Conservation (phyloP, 768 basidiomycete species). For the Daedaleopsis sinensis region DNA sequence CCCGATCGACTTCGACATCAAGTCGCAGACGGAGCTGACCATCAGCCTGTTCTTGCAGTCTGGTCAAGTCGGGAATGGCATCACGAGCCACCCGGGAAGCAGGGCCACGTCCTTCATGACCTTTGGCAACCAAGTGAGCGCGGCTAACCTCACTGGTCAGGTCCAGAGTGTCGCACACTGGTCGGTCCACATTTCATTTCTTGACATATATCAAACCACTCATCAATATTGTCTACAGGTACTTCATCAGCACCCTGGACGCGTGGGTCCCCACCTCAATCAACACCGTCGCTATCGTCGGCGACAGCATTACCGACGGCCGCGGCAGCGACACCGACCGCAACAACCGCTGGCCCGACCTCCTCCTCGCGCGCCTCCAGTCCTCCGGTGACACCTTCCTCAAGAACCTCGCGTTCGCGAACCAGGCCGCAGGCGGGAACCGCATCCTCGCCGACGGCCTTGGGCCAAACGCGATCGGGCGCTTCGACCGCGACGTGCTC, state of each 20-base stretch:
- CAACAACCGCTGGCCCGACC: slow-evolving; percentile 57
- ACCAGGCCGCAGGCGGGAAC: slow-evolving; percentile 58
- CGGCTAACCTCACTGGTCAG: slow-evolving; percentile 39
- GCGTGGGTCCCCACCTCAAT: slow-evolving; percentile 37
- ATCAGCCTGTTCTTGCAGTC: slow-evolving; percentile 44
- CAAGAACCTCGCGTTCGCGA: slow-evolving; percentile 43
- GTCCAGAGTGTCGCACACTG: slow-evolving; percentile 40
- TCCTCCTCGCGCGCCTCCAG: slow-evolving; percentile 46
- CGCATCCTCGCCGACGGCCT: slow-evolving; percentile 52
- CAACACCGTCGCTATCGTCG: slow-evolving; percentile 45
- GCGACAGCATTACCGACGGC: slow-evolving; percentile 58
- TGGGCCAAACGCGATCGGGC: slow-evolving; percentile 49
- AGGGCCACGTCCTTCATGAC: slow-evolving; percentile 46
- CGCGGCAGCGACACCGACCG: slow-evolving; percentile 46
- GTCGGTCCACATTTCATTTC: slow-evolving; percentile 23
- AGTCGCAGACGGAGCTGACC: slow-evolving; percentile 42
- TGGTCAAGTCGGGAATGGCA: slow-evolving; percentile 44
- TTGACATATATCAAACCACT: no score
- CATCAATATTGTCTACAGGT: slow-evolving; percentile 30
- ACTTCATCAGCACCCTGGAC: slow-evolving; percentile 48
- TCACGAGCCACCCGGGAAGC: slow-evolving; percentile 53
- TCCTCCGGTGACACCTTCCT: slow-evolving; percentile 31
- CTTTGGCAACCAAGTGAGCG: slow-evolving; percentile 41
- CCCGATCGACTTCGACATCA: slow-evolving; percentile 42
- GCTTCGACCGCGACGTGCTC: slow-evolving; percentile 55